A percentile compares a stretch with the other conserved stretches of the same genome.
Evolutionary conservation across 208 protist genomes (phyloP).

Genomic region (Crithidia mellificae): DNA sequence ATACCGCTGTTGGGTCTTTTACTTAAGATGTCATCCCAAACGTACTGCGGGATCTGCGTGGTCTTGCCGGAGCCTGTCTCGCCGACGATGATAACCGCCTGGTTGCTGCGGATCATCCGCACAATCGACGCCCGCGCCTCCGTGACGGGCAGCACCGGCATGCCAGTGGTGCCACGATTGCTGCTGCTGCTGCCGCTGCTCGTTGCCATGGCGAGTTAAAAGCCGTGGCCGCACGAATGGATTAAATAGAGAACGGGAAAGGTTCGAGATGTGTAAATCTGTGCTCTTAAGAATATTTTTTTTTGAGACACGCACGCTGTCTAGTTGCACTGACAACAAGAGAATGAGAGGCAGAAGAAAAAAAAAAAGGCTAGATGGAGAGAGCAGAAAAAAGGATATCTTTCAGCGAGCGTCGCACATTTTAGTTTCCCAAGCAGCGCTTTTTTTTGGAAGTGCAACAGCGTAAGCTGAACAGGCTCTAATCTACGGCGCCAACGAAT

Average conservation of each 20-base stretch:
- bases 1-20: conserved; percentile 45
- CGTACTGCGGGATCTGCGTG: conserved; percentile 94
- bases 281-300: neutral
- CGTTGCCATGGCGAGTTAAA: no score
- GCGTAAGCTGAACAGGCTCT: no score
- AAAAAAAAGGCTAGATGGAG: neutral
- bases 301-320: no score
- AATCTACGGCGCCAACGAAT: no score
- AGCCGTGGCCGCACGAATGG: no score
- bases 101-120: conserved; percentile 77
- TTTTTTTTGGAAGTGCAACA: no score
- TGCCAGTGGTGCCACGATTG: conserved; percentile 3
- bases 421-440: no score
- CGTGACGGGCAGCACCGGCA: conserved; percentile 56
- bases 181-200: conserved; percentile 7
- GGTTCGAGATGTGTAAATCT: neutral
- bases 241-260: neutral
- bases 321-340: no score
- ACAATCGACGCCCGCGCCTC: conserved; percentile 82
- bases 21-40: conserved; percentile 85
- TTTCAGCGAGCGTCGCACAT: no score
- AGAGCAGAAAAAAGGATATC: no score
- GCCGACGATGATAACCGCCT: conserved; percentile 90
- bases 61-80: conserved; percentile 95
- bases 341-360: neutral